Conservation (phyloP, 23 red algal genomes). For the Agarophyton chilense region DNA sequence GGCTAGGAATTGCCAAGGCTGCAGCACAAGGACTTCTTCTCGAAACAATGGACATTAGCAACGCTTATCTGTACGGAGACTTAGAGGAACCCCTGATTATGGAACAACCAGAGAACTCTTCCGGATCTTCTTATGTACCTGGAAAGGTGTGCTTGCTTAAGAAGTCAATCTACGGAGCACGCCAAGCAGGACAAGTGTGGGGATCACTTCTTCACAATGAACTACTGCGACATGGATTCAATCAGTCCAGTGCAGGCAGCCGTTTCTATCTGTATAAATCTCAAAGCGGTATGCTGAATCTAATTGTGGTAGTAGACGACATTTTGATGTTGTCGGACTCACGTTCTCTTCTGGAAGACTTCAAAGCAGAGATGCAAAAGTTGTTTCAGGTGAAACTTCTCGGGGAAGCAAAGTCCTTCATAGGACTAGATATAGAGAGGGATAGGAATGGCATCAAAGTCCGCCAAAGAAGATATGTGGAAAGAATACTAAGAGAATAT, state of each 20-base stretch:
- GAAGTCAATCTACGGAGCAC: conserved; percentile 4
- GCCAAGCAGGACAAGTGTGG: background rate
- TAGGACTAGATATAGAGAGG: background rate
- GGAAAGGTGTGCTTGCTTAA: background rate
- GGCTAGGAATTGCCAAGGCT: background rate
- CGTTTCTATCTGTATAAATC: background rate
- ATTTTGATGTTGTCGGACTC: background rate
- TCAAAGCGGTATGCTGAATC: background rate
- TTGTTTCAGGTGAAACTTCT: conserved; percentile 25
- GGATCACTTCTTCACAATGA: background rate
- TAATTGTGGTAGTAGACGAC: background rate
- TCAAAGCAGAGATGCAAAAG: background rate
- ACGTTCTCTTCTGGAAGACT: background rate
- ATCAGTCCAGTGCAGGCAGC: conserved; percentile 12
- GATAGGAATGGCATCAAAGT: background rate
- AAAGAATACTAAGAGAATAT: background rate
- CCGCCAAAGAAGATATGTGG: background rate
- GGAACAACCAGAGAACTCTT: background rate
- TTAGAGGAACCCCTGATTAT: background rate
- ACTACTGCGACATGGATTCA: background rate
- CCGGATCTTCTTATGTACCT: background rate
- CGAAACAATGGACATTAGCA: conserved; percentile 11
- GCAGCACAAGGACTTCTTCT: background rate
- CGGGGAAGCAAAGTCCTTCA: background rate
- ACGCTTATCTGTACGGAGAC: conserved; percentile 22